Percentiles rank a stretch among this genome's conserved stretches.
Conservation (phyloP, 495 filamentous ascomycete genomes). For the Penicillium pancosmium region DNA sequence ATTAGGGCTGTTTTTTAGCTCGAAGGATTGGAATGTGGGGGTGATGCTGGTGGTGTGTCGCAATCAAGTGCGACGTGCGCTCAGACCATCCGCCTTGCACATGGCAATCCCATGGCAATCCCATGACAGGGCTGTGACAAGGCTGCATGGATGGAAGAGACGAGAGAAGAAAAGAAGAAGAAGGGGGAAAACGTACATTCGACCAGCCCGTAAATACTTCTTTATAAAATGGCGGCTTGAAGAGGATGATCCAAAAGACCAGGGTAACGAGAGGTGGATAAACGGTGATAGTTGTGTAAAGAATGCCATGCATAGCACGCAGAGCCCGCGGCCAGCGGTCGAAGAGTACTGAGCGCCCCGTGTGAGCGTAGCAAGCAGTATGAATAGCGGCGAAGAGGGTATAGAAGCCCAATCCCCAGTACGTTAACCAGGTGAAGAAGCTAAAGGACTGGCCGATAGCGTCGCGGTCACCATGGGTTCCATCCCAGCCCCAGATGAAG, state of each 20-base stretch:
- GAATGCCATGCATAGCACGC: constrained; percentile 65
- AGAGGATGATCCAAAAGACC: constrained; percentile 55
- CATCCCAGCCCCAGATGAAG: constrained; percentile 66
- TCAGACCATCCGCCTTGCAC: background rate
- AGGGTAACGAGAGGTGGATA: constrained; percentile 70
- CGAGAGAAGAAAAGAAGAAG: constrained; percentile 2
- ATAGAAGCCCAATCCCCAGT: constrained; percentile 83
- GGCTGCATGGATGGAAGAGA: background rate
- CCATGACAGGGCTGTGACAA: background rate
- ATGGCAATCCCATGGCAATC: background rate
- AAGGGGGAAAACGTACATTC: constrained; percentile 51
- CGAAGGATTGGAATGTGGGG: constrained; percentile 10
- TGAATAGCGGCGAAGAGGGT: constrained; percentile 64
- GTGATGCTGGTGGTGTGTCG: background rate
- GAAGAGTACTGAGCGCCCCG: constrained; percentile 58
- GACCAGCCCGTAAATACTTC: constrained; percentile 59
- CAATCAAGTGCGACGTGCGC: constrained; percentile 3
- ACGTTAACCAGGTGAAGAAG: constrained; percentile 79
- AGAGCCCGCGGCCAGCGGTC: constrained; percentile 62
- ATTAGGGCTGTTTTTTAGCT: constrained; percentile 1
- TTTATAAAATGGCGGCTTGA: constrained; percentile 53
- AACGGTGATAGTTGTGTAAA: constrained; percentile 66
- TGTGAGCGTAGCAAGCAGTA: constrained; percentile 64
- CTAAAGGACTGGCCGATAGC: constrained; percentile 60
- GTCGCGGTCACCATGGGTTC: constrained; percentile 43